Conservation (phyloP, 1,284 basidiomycete genomes). For the Pseudozyma sp. region DNA sequence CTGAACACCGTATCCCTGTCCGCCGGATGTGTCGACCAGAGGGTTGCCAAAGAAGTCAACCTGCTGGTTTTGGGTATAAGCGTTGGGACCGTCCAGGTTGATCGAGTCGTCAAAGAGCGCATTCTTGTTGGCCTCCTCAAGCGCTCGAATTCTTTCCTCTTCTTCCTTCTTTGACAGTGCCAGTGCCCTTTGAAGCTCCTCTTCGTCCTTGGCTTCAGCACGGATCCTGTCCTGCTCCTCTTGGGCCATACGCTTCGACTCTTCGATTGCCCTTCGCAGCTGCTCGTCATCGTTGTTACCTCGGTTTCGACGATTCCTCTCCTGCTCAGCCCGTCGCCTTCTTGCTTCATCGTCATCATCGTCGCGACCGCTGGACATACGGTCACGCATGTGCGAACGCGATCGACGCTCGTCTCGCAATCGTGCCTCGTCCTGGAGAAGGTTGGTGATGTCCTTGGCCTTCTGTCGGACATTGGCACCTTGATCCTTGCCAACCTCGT, state of each 20-base stretch:
- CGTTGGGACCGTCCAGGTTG: constrained; percentile 61
- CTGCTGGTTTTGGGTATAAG: constrained; percentile 62
- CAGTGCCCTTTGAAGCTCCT: constrained; percentile 82
- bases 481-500: constrained; percentile 96
- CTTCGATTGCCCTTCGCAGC: constrained; percentile 71
- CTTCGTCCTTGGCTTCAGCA: constrained; percentile 72
- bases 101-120: constrained; percentile 81
- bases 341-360: constrained; percentile 77
- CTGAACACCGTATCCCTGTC: constrained; percentile 68
- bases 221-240: constrained; percentile 63
- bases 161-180: constrained; percentile 85
- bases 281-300: constrained; percentile 72
- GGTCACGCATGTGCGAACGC: constrained; percentile 91
- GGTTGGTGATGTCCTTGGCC: constrained; percentile 97
- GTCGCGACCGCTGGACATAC: constrained; percentile 76
- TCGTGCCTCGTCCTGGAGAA: constrained; percentile 88
- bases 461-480: constrained; percentile 97
- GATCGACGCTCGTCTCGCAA: constrained; percentile 86
- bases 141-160: constrained; percentile 68
- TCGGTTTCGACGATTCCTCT: constrained; percentile 39
- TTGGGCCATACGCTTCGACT: constrained; percentile 70
- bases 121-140: constrained; percentile 80
- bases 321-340: constrained; percentile 43
- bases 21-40: constrained; percentile 52
- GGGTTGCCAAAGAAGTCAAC: constrained; percentile 64